A percentile compares a stretch with the other conserved stretches of the same genome.
These are phyloP conservation scores for Byssochlamys sp. DNA, from an alignment of 2,329 filamentous ascomycete species.

Conservation along the genomic window DNA sequence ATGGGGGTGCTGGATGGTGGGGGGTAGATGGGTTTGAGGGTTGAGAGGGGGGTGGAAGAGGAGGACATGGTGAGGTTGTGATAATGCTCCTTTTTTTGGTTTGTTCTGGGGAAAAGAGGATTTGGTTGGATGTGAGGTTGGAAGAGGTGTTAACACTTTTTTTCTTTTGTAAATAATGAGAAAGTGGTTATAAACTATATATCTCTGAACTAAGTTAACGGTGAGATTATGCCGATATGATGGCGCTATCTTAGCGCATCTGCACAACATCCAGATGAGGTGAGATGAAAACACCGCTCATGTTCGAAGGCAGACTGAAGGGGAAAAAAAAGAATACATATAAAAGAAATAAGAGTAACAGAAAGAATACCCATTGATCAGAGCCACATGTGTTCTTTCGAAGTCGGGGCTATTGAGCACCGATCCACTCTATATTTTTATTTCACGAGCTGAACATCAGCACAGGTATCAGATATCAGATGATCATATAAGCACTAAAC, in stretches of 20 bases:
- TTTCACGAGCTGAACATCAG: not conserved
- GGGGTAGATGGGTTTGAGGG: slow-evolving; percentile 18
- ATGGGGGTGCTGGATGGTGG: slow-evolving; percentile 6
- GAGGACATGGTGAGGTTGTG: slow-evolving; percentile 3
- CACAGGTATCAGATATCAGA: too few relatives aligned
- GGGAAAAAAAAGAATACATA: too few relatives aligned
- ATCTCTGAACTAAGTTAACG: not conserved
- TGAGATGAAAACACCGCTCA: not conserved
- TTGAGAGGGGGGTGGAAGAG: slow-evolving; percentile 3
- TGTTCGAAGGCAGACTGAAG: too few relatives aligned
- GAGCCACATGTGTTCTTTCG: too few relatives aligned
- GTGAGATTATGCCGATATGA: not conserved
- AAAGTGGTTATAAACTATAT: not conserved
- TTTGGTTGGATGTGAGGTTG: not conserved
- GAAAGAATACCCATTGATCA: too few relatives aligned
- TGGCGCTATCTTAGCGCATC: not conserved
- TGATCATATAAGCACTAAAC: not conserved
- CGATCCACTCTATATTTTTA: too few relatives aligned
- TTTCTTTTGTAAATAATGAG: too few relatives aligned
- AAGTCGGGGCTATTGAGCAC: too few relatives aligned
- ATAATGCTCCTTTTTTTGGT: not conserved
- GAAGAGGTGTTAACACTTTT: not conserved
- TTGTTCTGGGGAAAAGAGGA: too few relatives aligned
- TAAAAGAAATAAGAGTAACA: too few relatives aligned
- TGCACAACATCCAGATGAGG: not conserved